A percentile compares a stretch with the other conserved stretches of the same genome.
Evolutionary conservation across 768 basidiomycete species (phyloP).

Genomic region (Ramaria rubella): DNA sequence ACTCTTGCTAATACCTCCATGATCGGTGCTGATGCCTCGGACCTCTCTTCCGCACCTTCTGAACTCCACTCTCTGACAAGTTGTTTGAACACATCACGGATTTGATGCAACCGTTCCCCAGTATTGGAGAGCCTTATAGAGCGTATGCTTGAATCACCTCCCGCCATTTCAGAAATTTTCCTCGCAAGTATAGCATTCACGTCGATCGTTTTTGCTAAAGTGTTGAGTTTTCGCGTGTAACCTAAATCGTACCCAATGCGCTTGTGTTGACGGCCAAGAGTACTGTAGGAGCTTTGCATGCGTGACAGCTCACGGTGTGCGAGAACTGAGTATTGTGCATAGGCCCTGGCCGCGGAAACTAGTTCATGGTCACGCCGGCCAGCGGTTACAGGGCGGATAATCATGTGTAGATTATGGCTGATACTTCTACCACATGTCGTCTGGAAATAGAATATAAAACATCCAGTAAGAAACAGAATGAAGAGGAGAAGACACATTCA

Average conservation of each 20-base stretch:
- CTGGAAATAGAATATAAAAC: background rate
- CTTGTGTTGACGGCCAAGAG: conserved; percentile 9
- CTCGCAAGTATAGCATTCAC: conserved; percentile 32
- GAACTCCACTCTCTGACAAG: conserved; percentile 66
- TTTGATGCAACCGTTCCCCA: conserved; percentile 39
- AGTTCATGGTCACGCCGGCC: background rate
- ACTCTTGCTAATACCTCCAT: conserved; percentile 36
- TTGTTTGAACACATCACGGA: conserved; percentile 58
- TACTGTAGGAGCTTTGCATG: conserved; percentile 11
- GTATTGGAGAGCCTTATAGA: background rate
- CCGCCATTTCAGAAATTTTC: conserved; percentile 25
- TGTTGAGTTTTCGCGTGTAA: conserved; percentile 47
- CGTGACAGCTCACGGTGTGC: conserved; percentile 5
- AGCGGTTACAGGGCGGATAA: background rate
- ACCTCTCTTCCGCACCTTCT: conserved; percentile 50
- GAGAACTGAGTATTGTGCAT: background rate
- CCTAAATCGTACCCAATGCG: conserved; percentile 45
- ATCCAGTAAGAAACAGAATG: background rate
- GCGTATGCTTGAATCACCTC: background rate
- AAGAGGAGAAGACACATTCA: too few species aligned
- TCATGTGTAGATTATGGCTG: background rate
- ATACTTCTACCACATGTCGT: background rate
- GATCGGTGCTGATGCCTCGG: conserved; percentile 49
- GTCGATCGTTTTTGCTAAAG: conserved; percentile 26
- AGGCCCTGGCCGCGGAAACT: background rate